Base-by-base conservation (phyloP, 2,329 filamentous ascomycete species). In the Penicillium sp. region DNA sequence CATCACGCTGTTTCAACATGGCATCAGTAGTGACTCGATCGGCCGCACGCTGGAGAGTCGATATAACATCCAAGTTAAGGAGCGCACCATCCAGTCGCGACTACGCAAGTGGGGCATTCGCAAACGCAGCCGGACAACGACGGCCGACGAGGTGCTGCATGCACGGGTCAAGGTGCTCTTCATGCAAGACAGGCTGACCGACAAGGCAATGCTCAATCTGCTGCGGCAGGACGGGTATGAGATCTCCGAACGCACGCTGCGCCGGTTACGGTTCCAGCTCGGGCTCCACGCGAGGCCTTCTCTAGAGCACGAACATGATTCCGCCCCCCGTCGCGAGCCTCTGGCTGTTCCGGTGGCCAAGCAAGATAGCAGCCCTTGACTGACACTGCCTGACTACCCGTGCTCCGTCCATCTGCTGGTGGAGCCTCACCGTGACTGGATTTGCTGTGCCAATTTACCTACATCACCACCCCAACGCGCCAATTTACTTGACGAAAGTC, bases 51-150 rank as follows among this genome's bases (percentile, higher is more conserved):
- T 59, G 9, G 53, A 56, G 27, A 53, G 42, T 26, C 54, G 53
- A 31, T 52, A 57, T 50, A 56, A 56, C 41, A 57, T 59, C 31
- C 56, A 58, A 44, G 56, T 59, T 8, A 57, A 56, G 26, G 56
- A 59, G 36, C 47, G 56, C 24, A 58, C 56, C 24, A 58, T 59
- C 38, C 56, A 59, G 35, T 56, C 55, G n/a, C 55, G 56, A 16
- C 53, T 59, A 23, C 56, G 56, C 45, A 54, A 57, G 53, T 59
- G 56, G 56, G 56, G 56, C 32, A 56, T 59, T 28, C 56, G 56
- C 42, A 59, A 59, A 43, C 56, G 56, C 52, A 55, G 55, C 43
- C 55, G 50, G 14, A 59, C 55, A 20, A 59, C 56, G 7, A 59
- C 56, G 20, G 55, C 55, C 13, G 56, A 59, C 34, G 55, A 54